These are phyloP conservation scores for Crassisporium funariophilum DNA, from an alignment of 768 basidiomycete genomes.

Conservation along the genomic window DNA sequence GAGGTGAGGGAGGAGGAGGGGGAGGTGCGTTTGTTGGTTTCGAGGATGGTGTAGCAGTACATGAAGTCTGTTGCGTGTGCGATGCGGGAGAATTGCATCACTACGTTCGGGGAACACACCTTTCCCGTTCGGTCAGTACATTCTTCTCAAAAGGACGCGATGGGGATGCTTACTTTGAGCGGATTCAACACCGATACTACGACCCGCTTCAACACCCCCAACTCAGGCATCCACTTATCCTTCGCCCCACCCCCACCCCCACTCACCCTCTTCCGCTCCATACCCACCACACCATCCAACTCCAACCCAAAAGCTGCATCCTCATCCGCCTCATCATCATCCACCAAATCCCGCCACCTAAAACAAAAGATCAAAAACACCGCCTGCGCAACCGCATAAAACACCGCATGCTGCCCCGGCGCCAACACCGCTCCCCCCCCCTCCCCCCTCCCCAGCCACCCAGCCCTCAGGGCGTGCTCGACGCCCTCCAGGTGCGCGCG, in stretches of 20 bases:
- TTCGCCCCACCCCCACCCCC: slow-evolving; percentile 12
- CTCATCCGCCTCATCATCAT: slow-evolving; percentile 60
- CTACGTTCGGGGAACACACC: slow-evolving; percentile 91
- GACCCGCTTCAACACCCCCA: slow-evolving; percentile 77
- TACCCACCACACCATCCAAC: slow-evolving; percentile 5
- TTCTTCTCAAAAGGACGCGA: not conserved
- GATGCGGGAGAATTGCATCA: slow-evolving; percentile 90
- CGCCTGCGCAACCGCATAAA: slow-evolving; percentile 91
- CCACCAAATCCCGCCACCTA: slow-evolving; percentile 86
- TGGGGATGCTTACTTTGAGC: slow-evolving; percentile 62
- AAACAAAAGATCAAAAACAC: slow-evolving; percentile 98
- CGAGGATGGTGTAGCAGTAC: slow-evolving; percentile 92
- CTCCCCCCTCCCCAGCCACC: slow-evolving; percentile 28
- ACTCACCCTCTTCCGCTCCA: not conserved
- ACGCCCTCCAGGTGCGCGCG: slow-evolving; percentile 75
- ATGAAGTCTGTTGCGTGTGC: slow-evolving; percentile 89
- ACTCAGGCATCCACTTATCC: slow-evolving; percentile 84
- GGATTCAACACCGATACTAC: slow-evolving; percentile 87
- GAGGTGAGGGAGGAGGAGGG: slow-evolving; percentile 32
- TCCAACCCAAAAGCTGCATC: slow-evolving; percentile 34
- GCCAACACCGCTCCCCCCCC: slow-evolving; percentile 22
- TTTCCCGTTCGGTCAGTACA: slow-evolving; percentile 30
- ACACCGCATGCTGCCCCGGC: slow-evolving; percentile 63
- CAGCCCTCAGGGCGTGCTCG: slow-evolving; percentile 48
- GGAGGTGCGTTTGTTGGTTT: slow-evolving; percentile 78